Percentiles rank a stretch among this genome's conserved stretches.
These are phyloP conservation scores for Colletotrichum somersetense DNA, from an alignment of 2,329 filamentous ascomycete genomes.

Conservation along the genomic window DNA sequence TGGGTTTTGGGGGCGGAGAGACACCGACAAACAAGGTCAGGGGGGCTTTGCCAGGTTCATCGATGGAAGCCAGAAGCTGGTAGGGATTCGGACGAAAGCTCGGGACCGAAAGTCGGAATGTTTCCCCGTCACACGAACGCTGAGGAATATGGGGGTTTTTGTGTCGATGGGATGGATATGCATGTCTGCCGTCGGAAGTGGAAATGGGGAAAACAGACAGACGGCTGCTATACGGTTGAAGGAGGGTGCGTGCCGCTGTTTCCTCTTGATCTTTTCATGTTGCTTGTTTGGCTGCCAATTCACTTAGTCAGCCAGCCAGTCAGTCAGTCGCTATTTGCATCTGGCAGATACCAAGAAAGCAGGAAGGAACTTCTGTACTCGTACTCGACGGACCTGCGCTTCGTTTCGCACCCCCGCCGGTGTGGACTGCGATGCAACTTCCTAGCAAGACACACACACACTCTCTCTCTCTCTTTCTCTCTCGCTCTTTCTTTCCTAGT, in stretches of 20 bases:
- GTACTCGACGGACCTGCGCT: neutral
- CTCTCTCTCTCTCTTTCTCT: too few relatives aligned
- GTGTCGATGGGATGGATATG: constrained; percentile 1
- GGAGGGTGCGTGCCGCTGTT: neutral
- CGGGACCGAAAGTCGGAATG: constrained; percentile 23
- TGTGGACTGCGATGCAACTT: neutral
- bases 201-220: neutral
- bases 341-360: neutral
- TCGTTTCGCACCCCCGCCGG: neutral
- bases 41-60: constrained; percentile 11
- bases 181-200: constrained; percentile 2
- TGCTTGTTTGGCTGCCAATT: neutral
- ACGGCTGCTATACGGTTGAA: neutral
- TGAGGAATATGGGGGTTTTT: neutral
- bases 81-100: constrained; percentile 31
- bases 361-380: neutral
- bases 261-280: neutral
- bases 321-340: neutral
- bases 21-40: constrained; percentile 18
- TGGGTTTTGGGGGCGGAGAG: constrained; percentile 33
- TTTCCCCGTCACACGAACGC: too few relatives aligned
- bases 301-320: too few relatives aligned
- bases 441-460: neutral
- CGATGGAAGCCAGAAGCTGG: constrained; percentile 16
- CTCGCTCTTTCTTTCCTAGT: constrained; percentile 3